Evolutionary conservation across 495 filamentous ascomycete species (phyloP).

Genomic region (Hapsidospora chrysogenum): DNA sequence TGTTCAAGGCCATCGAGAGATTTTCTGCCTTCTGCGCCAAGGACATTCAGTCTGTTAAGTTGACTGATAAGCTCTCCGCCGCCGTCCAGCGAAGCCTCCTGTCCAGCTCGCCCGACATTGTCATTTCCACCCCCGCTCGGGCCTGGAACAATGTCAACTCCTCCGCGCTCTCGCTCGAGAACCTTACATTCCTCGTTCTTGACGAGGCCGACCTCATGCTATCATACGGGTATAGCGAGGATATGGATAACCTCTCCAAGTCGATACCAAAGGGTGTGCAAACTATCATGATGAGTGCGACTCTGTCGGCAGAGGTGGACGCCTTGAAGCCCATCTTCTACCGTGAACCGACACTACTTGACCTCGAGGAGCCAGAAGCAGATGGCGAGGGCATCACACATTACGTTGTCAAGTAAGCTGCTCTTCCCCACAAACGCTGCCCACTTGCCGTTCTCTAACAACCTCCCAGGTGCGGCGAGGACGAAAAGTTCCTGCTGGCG

Average conservation of each 20-base stretch:
- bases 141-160: constrained; percentile 49
- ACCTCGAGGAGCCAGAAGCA: constrained; percentile 55
- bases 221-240: constrained; percentile 85
- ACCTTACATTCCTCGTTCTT: constrained; percentile 66
- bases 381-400: constrained; percentile 63
- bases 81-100: constrained; percentile 73
- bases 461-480: constrained; percentile 56
- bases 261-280: constrained; percentile 72
- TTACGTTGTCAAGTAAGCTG: constrained; percentile 58
- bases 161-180: constrained; percentile 47
- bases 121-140: constrained; percentile 75
- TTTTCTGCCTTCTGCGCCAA: constrained; percentile 73
- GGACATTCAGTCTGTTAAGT: constrained; percentile 61
- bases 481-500: constrained; percentile 87
- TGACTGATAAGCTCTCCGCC: constrained; percentile 77
- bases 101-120: constrained; percentile 73
- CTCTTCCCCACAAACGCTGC: background rate
- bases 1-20: constrained; percentile 52
- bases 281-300: constrained; percentile 85
- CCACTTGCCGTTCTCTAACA: constrained; percentile 8
- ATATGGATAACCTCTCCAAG: constrained; percentile 61
- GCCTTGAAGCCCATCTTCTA: constrained; percentile 76
- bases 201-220: constrained; percentile 94
- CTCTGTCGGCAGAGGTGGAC: constrained; percentile 72
- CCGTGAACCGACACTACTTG: constrained; percentile 55